Base-by-base conservation (phyloP, 257 asterid genomes). In the Thymus mandschuricus region DNA sequence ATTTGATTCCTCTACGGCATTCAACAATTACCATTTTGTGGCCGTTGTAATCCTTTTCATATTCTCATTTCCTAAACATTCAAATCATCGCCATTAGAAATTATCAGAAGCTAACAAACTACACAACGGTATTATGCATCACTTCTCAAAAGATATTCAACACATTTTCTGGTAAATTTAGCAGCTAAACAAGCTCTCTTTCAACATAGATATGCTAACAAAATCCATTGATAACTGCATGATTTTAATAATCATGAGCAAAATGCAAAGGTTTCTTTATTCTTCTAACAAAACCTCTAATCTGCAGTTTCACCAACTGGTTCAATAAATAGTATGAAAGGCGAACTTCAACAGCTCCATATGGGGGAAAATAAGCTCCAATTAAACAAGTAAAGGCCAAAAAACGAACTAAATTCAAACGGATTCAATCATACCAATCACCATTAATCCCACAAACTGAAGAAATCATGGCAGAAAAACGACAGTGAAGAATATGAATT, bases 1-100 rank as follows among this genome's bases (percentile, higher is more conserved):
- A 56, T 77, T 68, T 70, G 43, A 21, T 54, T 71, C 46, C 66
- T 66, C 78, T 73, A 15, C 50, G 59, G 72, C 44, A 44, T 35
- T 75, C 68, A 67, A 41, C 58, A 69, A 64, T 41, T 52, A 75
- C 78, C 87, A 82, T 88, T 58, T 40, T 60, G 75, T 50, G 63
- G 56, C 43, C 31, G 2, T 38, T 11, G 49, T 44, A 10, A 64
- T 38, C 54, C 5, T 49, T 59, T 55, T 46, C 52, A 75, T 3
- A 52, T 60, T 68, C 41, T 65, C 77, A 71, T 75, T 44, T 68
- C 79, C 78, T 75, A 73, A 46, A 68, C 62, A 71, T 58, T 13
- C 10, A 48, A 66, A 38, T 41, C 66, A 33, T 72, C 56, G 28
- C 15, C 65, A 71, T 45, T 50, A 68, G 52, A 68, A 43, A 13